Percentiles rank a stretch among this genome's conserved stretches.
phyloP scores from a whole-genome alignment of 306 rosid genomes.

The Cicer cuneatum region DNA sequence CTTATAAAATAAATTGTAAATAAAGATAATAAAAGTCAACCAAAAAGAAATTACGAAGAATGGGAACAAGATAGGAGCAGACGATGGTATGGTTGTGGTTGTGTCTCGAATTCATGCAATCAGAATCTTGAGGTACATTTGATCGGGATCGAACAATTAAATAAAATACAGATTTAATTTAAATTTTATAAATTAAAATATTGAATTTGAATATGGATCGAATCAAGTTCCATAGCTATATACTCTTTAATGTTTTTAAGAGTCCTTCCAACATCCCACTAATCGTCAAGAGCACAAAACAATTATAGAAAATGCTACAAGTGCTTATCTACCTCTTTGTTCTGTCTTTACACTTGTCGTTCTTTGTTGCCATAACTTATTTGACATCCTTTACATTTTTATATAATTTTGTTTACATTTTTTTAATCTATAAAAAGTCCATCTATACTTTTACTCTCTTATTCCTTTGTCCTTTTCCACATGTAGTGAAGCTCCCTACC shows the following conservation, averaged over 20 bases:
- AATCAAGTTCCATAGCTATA: background rate
- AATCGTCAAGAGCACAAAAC: background rate
- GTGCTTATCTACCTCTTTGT: constrained; percentile 44
- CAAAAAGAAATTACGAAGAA: no score
- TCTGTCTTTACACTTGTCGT: constrained; percentile 40
- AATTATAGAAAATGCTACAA: background rate
- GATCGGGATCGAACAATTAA: no score
- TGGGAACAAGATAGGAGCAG: no score
- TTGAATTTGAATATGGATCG: no score
- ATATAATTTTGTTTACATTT: constrained; percentile 9
- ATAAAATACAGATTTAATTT: no score
- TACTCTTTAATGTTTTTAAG: background rate
- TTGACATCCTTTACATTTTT: constrained; percentile 13
- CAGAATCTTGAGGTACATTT: no score
- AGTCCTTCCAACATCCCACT: background rate
- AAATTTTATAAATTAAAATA: no score
- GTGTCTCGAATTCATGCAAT: no score
- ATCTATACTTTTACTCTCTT: background rate
- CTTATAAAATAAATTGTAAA: no score
- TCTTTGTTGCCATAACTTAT: constrained; percentile 34
- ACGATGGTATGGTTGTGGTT: no score
- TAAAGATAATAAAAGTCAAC: no score
- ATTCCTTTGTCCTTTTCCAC: constrained; percentile 11
- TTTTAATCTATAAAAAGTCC: background rate
- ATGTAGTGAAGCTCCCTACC: constrained; percentile 13